Evolutionary conservation across 495 filamentous ascomycete species (phyloP), one percentile per base, ranked within the genome.

Genomic region (Podospora tetraspora): DNA sequence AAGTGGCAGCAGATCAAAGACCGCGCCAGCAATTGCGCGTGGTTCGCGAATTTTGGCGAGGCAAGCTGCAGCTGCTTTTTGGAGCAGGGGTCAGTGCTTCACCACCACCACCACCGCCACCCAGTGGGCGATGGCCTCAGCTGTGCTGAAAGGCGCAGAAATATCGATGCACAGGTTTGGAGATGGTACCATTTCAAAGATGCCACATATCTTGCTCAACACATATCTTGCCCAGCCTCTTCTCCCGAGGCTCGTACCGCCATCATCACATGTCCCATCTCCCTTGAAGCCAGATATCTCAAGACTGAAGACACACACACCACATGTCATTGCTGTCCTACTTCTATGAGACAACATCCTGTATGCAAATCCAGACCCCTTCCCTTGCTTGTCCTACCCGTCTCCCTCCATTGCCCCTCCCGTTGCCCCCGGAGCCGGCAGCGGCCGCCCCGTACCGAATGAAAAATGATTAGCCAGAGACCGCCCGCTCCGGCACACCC

Each of bases 391-490:
- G 21, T 9, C 57, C 57, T n/a, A 21, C 57, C 57, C 9, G 16
- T 0, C 22, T 24, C 22, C 24, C 61, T 30, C 61, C 27, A 43
- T 43, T 43, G 34, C 32, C 58, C 29, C 23, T 13, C 56, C 64
- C 11, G 58, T 66, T 56, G 64, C 64, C 29, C 21, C 63, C 27
- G n/a, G 32, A 59, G n/a, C 52, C 7, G 57, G 19, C 57, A 52
- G 37, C 21, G 30, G 21, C 59, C n/a, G 63, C 59, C 64, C 68
- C 34, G 57, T 56, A 63, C 68, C 68, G 63, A 61, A 58, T 32
- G 22, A 24, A 66, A 63, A 57, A 67, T 64, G 52, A 71, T 71
- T 71, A 71, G 43, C 30, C 65, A 24, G 30, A 61, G 61, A 62
- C 61, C 61, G 60, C 58, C 62, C 68, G 57, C 66, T 62, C 34